Evolutionary conservation across 1,139 yeast species (phyloP), one percentile per base, ranked within the genome.

Genomic region (Lodderomyces metapsilosis): DNA sequence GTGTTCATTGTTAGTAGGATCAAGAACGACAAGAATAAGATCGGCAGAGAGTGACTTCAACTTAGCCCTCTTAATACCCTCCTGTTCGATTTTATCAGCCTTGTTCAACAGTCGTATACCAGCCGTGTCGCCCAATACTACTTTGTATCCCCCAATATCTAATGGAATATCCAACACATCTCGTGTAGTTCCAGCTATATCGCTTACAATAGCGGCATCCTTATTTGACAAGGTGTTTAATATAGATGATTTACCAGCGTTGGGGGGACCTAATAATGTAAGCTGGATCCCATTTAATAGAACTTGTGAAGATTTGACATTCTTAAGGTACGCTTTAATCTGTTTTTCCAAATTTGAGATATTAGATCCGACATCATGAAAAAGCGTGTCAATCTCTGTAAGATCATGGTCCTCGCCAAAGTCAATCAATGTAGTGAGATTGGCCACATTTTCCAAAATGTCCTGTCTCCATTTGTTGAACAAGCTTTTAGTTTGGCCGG

Each of bases 361-460:
- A 43, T 73, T 73, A 0, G 28, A 37, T 10, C 64, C 69, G 1
- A 87, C 89, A 1, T 63, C 62, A 11, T 61, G 64, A 43, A 87
- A 75, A 15, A 84, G 66, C 11, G 60, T 57, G 3, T 62, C 66
- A 1, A 75, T 72, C 49, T 84, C 85, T 9, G 84, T 89, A 24
- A 88, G 71, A 48, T 88, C 96, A 42, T 87, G 88, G 50, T 88
- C 95, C 50, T 92, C 98, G n/a, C 96, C 97, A 58, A 92, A 92
- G 62, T 94, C 98, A 38, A 92, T 88, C 2, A 91, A 74, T 0
- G 98, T 96, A 0, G 98, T 83, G 38, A 92, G 61, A 41, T 84
- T 64, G 0, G 96, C 96, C 43, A 85, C 77, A 48, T 80, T 76
- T 4, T 79, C 68, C 2, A 92, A 71, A 2, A 92, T 73, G 17